Percentiles rank a stretch among this genome's conserved stretches.
phyloP scores from a whole-genome alignment of 1,284 basidiomycete species.

The Abortiporus biennis region DNA sequence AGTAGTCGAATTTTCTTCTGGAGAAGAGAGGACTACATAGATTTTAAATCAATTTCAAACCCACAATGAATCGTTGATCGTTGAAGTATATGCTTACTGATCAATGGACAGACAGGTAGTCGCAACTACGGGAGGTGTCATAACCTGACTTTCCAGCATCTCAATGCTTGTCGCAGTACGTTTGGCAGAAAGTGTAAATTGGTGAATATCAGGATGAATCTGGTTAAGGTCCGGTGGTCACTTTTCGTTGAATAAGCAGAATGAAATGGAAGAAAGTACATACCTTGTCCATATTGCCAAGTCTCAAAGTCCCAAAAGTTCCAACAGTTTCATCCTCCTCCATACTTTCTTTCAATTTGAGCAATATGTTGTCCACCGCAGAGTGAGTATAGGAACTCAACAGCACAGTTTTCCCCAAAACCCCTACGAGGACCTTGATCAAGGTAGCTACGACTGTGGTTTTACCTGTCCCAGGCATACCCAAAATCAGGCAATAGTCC shows the following conservation, averaged over 20 bases:
- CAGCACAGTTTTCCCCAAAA: conserved; percentile 81
- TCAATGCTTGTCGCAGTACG: conserved; percentile 58
- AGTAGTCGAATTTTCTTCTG: conserved; percentile 88
- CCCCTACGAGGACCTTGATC: conserved; percentile 69
- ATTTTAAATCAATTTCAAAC: neutral
- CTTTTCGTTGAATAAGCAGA: neutral
- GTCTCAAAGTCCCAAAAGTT: conserved; percentile 76
- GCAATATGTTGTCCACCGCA: conserved; percentile 92
- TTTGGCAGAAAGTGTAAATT: conserved; percentile 61
- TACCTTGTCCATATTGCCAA: conserved; percentile 93
- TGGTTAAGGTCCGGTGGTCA: conserved; percentile 28
- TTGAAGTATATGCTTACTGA: conserved; percentile 56
- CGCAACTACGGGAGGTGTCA: conserved; percentile 89
- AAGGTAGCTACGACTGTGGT: conserved; percentile 92
- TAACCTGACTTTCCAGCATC: conserved; percentile 74
- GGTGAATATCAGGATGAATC: conserved; percentile 76
- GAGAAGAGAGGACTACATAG: conserved; percentile 72
- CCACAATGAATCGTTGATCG: neutral
- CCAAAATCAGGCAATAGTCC: conserved; percentile 90
- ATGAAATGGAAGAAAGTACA: conserved; percentile 15
- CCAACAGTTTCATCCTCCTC: too few species aligned
- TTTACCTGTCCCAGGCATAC: conserved; percentile 99
- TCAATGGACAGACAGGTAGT: conserved; percentile 93
- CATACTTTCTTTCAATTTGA: conserved; percentile 63
- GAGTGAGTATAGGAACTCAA: conserved; percentile 95